Evolutionary conservation across 768 basidiomycete species (phyloP).

Genomic region (Xerocomellus dryophilus): DNA sequence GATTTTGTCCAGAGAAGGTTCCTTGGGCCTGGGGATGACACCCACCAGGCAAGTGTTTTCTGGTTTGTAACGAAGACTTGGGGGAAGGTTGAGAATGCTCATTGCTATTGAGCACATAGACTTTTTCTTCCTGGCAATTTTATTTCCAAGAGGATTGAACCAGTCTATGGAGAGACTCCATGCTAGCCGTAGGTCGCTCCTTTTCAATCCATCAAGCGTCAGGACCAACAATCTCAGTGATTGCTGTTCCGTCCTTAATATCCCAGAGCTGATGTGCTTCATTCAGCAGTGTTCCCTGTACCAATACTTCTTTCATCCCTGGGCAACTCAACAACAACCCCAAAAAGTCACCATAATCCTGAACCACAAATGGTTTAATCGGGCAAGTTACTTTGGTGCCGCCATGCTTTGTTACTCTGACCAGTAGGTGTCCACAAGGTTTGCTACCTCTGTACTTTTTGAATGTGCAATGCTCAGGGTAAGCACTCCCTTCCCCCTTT

Average conservation of each 20-base stretch:
- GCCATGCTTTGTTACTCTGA: not conserved
- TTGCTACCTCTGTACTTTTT: constrained; percentile 9
- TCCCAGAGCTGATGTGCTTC: not conserved
- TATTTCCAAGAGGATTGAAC: constrained; percentile 27
- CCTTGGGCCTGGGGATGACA: constrained; percentile 36
- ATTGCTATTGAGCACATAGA: constrained; percentile 14
- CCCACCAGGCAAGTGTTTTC: constrained; percentile 40
- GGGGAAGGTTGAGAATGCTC: constrained; percentile 24
- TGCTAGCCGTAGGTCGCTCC: constrained; percentile 12
- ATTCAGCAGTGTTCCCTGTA: constrained; percentile 8
- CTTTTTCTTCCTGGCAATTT: constrained; percentile 15
- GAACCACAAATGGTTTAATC: constrained; percentile 20
- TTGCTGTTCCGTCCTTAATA: not conserved
- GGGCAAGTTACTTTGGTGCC: not conserved
- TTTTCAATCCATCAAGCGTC: constrained; percentile 2
- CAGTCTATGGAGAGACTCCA: constrained; percentile 28
- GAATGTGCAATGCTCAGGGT: constrained; percentile 23
- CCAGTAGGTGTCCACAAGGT: constrained; percentile 11
- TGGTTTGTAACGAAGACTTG: constrained; percentile 1
- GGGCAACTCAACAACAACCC: constrained; percentile 23
- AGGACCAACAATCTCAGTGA: not conserved
- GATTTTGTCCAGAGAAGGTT: constrained; percentile 24
- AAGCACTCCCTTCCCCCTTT: not conserved
- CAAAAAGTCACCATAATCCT: constrained; percentile 30
- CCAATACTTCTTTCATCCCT: constrained; percentile 29